phyloP scores from a whole-genome alignment of 495 filamentous ascomycete genomes.

The Margaritispora aquatica region DNA sequence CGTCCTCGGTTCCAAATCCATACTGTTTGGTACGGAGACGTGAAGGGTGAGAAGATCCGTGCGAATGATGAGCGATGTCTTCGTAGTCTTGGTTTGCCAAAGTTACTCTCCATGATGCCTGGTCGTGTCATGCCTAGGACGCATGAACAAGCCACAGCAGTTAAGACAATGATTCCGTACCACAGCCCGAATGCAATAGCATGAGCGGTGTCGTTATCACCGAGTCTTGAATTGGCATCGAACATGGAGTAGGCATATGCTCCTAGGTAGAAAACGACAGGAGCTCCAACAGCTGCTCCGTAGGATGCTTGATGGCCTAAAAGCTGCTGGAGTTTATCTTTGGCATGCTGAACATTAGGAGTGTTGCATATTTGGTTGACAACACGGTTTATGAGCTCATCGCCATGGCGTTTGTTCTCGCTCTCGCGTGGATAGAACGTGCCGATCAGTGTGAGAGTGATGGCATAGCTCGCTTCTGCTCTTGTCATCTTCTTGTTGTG shows the following conservation, averaged over 20 bases:
- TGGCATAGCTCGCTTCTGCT: neutral
- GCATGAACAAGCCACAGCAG: no score
- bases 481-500: no score
- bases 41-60: neutral
- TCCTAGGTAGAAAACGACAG: slow-evolving; percentile 41
- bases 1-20: slow-evolving; percentile 29
- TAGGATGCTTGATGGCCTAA: neutral
- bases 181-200: slow-evolving; percentile 39
- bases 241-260: slow-evolving; percentile 28
- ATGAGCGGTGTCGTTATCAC: slow-evolving; percentile 36
- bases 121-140: no score
- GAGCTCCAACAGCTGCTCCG: slow-evolving; percentile 35
- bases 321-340: neutral
- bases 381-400: no score
- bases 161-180: neutral
- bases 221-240: slow-evolving; percentile 31
- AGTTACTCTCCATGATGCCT: no score
- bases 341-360: neutral
- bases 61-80: neutral
- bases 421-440: no score
- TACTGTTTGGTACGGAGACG: slow-evolving; percentile 22
- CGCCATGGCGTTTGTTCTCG: no score
- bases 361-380: neutral
- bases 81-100: neutral
- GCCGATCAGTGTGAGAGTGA: neutral